These are phyloP conservation scores for Psilocybe cubensis DNA, from an alignment of 768 basidiomycete species.

Conservation along the genomic window DNA sequence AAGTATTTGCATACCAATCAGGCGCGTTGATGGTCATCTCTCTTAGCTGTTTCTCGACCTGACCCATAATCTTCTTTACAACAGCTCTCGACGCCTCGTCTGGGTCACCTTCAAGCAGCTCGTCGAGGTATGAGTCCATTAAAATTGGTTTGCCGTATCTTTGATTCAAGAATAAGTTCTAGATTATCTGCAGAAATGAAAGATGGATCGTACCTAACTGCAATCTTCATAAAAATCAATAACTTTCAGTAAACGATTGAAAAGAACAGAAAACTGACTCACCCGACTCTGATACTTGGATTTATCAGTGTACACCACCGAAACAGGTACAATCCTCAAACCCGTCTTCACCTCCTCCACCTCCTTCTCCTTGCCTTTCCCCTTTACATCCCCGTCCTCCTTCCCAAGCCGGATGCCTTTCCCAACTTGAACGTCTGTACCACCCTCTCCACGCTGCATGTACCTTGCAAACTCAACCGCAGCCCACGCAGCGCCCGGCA, in stretches of 20 bases:
- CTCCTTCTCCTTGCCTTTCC: conserved; percentile 23
- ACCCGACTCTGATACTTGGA: conserved; percentile 62
- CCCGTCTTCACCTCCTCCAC: conserved; percentile 19
- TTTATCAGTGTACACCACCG: conserved; percentile 74
- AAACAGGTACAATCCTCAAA: conserved; percentile 62
- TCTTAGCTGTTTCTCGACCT: conserved; percentile 50
- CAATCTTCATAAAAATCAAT: conserved; percentile 16
- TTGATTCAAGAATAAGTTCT: neutral
- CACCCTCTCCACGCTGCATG: conserved; percentile 19
- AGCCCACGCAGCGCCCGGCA: conserved; percentile 73
- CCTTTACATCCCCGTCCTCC: conserved; percentile 12
- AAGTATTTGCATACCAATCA: conserved; percentile 61
- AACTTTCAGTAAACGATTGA: neutral
- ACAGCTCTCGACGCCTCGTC: conserved; percentile 43
- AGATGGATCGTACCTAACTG: conserved; percentile 23
- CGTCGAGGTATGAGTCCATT: conserved; percentile 52
- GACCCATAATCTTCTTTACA: conserved; percentile 59
- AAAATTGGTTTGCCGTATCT: conserved; percentile 60
- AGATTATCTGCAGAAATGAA: neutral
- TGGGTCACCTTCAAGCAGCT: conserved; percentile 41
- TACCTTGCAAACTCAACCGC: conserved; percentile 66
- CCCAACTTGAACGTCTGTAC: too few relatives aligned
- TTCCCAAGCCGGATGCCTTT: too few relatives aligned
- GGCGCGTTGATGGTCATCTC: conserved; percentile 65
- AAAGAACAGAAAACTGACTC: conserved; percentile 21